phyloP scores from a whole-genome alignment of 2,329 filamentous ascomycete genomes.

The Pleurostoma richardsiae region DNA sequence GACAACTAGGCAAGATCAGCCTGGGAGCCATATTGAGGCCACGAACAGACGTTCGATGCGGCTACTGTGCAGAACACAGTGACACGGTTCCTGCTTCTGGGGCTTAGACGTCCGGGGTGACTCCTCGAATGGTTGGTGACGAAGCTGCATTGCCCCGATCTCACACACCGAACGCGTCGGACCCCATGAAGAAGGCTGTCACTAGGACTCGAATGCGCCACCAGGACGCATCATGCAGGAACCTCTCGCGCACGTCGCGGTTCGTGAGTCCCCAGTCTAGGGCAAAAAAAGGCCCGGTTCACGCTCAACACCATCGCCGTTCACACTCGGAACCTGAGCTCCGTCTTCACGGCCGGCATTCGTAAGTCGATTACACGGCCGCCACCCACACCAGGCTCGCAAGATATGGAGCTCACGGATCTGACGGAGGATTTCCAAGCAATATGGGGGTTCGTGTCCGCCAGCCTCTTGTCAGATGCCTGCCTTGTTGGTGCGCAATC shows the following conservation, averaged over 20 bases:
- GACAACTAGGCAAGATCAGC: no score
- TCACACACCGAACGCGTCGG: not conserved
- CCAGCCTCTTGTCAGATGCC: not conserved
- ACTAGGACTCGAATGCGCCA: constrained; percentile 6
- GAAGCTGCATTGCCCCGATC: not conserved
- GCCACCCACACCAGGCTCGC: no score
- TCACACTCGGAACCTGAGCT: not conserved
- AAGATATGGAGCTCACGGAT: not conserved
- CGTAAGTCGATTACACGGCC: no score
- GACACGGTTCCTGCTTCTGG: no score
- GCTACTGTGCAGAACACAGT: no score
- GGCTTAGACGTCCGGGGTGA: no score
- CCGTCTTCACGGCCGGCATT: no score
- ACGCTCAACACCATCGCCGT: constrained; percentile 4
- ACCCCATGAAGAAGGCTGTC: constrained; percentile 1
- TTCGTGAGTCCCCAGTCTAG: constrained; percentile 1
- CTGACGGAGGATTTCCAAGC: not conserved
- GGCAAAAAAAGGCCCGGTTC: not conserved
- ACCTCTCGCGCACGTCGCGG: constrained; percentile 3
- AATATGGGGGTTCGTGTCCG: not conserved
- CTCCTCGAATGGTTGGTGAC: no score
- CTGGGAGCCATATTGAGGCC: no score
- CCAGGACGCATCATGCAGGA: constrained; percentile 10
- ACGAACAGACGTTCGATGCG: no score
- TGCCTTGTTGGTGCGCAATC: not conserved